Evolutionary conservation across 345 rosid species (phyloP).

Genomic region (Cardiospermum halicacabum): DNA sequence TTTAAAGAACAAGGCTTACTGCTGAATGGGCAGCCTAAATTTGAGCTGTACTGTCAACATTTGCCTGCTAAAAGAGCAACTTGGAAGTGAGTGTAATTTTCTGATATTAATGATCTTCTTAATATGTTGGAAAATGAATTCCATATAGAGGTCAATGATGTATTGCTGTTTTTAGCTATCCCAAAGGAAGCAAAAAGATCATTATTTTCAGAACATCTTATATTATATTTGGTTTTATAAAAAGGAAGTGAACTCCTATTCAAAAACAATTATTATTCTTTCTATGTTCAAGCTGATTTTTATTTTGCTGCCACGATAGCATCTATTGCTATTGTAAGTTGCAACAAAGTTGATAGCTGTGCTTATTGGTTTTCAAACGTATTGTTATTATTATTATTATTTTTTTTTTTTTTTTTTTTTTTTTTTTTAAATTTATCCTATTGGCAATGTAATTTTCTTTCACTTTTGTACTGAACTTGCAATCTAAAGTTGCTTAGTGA

Average conservation of each 20-base stretch:
- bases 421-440: neutral
- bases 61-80: constrained; percentile 38
- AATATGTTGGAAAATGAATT: neutral
- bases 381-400: neutral
- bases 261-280: too few relatives aligned
- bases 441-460: neutral
- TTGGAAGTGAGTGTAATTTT: constrained; percentile 52
- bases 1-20: constrained; percentile 19
- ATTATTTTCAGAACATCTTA: too few relatives aligned
- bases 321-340: neutral
- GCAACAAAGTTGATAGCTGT: neutral
- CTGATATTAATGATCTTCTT: neutral
- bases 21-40: constrained; percentile 16
- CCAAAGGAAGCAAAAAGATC: neutral
- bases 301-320: neutral
- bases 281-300: neutral
- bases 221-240: too few relatives aligned
- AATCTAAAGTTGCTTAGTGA: neutral
- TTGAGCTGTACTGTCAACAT: constrained; percentile 18
- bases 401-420: neutral
- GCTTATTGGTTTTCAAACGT: neutral
- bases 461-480: neutral
- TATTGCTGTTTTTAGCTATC: neutral
- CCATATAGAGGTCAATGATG: neutral
- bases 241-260: neutral